Base-by-base conservation (phyloP, 176 grass and related monocot genomes). In the Avena sativa region DNA sequence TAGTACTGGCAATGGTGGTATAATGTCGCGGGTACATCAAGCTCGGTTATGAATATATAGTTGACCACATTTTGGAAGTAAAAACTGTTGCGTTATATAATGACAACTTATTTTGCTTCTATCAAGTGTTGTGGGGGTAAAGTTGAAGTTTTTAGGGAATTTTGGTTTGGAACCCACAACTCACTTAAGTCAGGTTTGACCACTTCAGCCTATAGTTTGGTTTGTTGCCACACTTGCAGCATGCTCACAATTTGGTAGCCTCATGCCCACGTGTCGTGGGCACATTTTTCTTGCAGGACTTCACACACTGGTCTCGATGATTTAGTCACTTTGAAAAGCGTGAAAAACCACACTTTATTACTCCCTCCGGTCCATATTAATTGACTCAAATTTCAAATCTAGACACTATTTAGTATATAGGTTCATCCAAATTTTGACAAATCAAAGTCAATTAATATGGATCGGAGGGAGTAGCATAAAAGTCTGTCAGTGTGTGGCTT, bases 31-130 rank as follows among this genome's bases (percentile, higher is more conserved):
- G 30, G 53, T 28, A 56, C 3, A 46, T 3, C 68, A 17, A 65
- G 26, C 44, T 50, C 6, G 23, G 4, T 85, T 83, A 71, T 25
- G 4, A 9, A 83, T 71, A 16, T 38, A 20, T 23, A 71, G 32
- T 36, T 83, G 51, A 57, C n/a, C 32, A 25, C 4, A 43, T 56
- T 40, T 8, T 23, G 15, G 20, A 83, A 70, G 49, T 82, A 56
- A 71, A 57, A 71, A 55, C 71, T 71, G 32, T 83, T 57, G 15
- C 11, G 4, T 58, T 83, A 50, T 57, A 57, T 43, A 26, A 83
- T 71, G 17, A 9, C 20, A n/a, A 56, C 13, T 83, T 80, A 26
- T 77, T 77, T 62, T 64, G 23, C 43, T 66, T 13, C 8, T 19
- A 63, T 50, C 11, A 19, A 81, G 61, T 81, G 44, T 67, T 19